Conservation (phyloP, 805 yeast genomes). For the Saturnispora dispora region DNA sequence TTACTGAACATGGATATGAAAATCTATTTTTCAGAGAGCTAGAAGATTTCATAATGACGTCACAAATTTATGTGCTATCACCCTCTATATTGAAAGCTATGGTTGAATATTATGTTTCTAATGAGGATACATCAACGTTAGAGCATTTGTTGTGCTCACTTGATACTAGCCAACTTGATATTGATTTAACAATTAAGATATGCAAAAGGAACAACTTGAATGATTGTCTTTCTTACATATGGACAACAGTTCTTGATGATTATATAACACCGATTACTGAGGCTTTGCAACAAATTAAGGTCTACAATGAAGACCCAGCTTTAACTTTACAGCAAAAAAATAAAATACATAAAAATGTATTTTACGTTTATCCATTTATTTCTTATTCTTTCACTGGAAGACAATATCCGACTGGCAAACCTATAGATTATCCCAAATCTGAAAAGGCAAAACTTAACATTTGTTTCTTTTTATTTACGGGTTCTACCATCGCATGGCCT, state of each 20-base stretch:
- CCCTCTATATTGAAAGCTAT: slow-evolving; percentile 56
- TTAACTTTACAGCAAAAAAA: slow-evolving; percentile 10
- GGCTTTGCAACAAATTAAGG: slow-evolving; percentile 33
- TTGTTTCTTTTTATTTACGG: slow-evolving; percentile 53
- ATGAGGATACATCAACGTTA: slow-evolving; percentile 37
- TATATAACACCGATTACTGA: slow-evolving; percentile 63
- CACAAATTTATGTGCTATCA: slow-evolving; percentile 41
- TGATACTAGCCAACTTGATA: slow-evolving; percentile 60
- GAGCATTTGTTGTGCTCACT: slow-evolving; percentile 64
- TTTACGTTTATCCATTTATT: slow-evolving; percentile 48
- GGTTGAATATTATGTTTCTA: slow-evolving; percentile 40
- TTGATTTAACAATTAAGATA: slow-evolving; percentile 62
- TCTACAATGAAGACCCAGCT: slow-evolving; percentile 9
- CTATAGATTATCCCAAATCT: slow-evolving; percentile 29
- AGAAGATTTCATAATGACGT: slow-evolving; percentile 41
- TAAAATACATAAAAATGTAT: slow-evolving; percentile 14
- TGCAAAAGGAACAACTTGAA: slow-evolving; percentile 47
- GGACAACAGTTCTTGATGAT: slow-evolving; percentile 64
- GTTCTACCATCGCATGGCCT: slow-evolving; percentile 42
- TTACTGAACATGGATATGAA: slow-evolving; percentile 27
- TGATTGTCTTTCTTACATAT: slow-evolving; percentile 61
- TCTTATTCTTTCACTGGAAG: slow-evolving; percentile 67
- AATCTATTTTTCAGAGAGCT: slow-evolving; percentile 42
- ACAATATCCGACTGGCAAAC: slow-evolving; percentile 64
- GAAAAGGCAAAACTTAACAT: slow-evolving; percentile 40